A percentile compares a stretch with the other conserved stretches of the same genome.
Evolutionary conservation across 1,284 basidiomycete species (phyloP).

Genomic region (Taiwanofungus camphoratus): DNA sequence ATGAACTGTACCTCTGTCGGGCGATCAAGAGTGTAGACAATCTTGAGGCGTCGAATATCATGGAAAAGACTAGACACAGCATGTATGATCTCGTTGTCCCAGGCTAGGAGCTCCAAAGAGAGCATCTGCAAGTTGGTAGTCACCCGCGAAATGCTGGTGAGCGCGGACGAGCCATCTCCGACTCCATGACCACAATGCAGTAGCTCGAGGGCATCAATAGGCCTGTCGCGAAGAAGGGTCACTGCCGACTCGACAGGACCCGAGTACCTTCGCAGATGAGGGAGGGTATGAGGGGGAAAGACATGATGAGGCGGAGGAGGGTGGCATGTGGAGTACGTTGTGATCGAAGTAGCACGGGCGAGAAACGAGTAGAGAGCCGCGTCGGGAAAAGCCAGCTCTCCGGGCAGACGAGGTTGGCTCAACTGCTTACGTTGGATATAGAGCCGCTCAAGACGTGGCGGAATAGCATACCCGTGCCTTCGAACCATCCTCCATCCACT

Average conservation of each 20-base stretch:
- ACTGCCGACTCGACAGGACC: constrained; percentile 22
- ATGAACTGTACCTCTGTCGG: constrained; percentile 22
- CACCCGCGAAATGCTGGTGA: constrained; percentile 13
- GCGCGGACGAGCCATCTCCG: constrained; percentile 20
- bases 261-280: constrained; percentile 24
- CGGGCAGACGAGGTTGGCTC: constrained; percentile 14
- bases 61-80: constrained; percentile 24
- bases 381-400: constrained; percentile 23
- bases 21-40: constrained; percentile 20
- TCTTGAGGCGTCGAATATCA: constrained; percentile 22
- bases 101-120: constrained; percentile 21
- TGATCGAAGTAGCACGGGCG: constrained; percentile 18
- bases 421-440: constrained; percentile 28
- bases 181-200: constrained; percentile 17
- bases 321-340: constrained; percentile 21
- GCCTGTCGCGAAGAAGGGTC: constrained; percentile 14
- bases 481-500: constrained; percentile 14
- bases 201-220: constrained; percentile 22
- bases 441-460: constrained; percentile 28
- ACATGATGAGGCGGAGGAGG: constrained; percentile 18
- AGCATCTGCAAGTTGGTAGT: constrained; percentile 23
- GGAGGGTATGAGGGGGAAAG: constrained; percentile 25
- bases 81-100: constrained; percentile 28
- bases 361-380: constrained; percentile 22
- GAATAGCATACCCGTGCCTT: constrained; percentile 22